Evolutionary conservation across 306 rosid species (phyloP), one percentile per base, ranked within the genome.

Genomic region (Gillenia trifoliata): DNA sequence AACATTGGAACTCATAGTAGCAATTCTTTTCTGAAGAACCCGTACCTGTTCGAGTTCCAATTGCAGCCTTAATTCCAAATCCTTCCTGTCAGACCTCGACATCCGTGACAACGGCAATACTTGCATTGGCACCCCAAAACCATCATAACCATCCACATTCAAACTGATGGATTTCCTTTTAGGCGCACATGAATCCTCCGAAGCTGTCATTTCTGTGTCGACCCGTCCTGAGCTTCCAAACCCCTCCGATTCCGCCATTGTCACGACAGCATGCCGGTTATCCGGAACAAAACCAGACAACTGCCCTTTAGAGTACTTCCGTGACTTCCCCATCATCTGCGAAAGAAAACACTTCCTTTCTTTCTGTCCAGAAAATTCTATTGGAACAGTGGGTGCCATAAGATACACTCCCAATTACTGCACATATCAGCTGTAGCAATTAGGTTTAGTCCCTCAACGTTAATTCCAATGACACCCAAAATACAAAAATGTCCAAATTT

Each of bases 341-440:
- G 89, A 84, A 72, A 71, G 85, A 45, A 83, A 81, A 68, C 64
- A 85, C 83, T 79, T 84, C 45, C 84, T 83, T 28, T 84, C 92
- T 86, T 86, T 89, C 86, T 85, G 96, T 38, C 98, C 98, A 71
- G 86, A 73, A 80, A 92, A 90, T 63, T 88, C 96, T 87, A 92
- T 87, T 60, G 96, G 96, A 83, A 92, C 88, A 83, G 92, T 84
- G n/a, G 98, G 98, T 80, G 98, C 96, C 98, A 92, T 92, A 88
- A 84, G 85, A 87, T 67, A 55, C 83, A 78, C 73, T 65, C 65
- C 87, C 85, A 87, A 66, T 71, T 72, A 86, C 82, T 76, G 93
- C 89, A 82, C 97, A 93, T 89, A 80, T 87, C 97, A 90, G 83
- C 89, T 64, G 63, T 70, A 40, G 60, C 83, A 79, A 80, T 68